Evolutionary conservation across 345 rosid species (phyloP), one percentile per base, ranked within the genome.

Genomic region (Linum trigynum): DNA sequence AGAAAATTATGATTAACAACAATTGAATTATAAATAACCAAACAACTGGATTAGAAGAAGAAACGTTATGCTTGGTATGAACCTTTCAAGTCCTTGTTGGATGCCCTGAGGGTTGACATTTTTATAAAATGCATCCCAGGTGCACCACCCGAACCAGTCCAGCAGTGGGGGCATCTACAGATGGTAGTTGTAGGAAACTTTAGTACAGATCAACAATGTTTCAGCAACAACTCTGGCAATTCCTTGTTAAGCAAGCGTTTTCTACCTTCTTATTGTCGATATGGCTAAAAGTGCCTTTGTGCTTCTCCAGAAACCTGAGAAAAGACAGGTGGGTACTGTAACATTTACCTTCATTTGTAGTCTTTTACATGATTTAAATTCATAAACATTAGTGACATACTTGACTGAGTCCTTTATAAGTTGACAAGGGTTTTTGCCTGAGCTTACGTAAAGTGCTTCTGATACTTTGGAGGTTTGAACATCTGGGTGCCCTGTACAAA

Each of bases 81-180:
- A 83, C 88, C 92, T 75, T 9, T 76, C 77, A 74, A 87, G 84
- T 45, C 88, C 87, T 63, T 85, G 79, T 74, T 74, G 68, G 67
- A 82, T 77, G 65, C 83, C 87, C 12, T 56, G 80, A 8, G 85
- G 83, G 68, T 72, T 73, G 45, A 85, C 87, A 56, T 73, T 75
- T 2, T 64, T 70, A 57, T 87, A 85, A 61, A 87, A 85, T 14
- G 90, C 88, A 79, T 87, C 95, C 95, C 89, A 85, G 17, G 87
- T 85, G 78, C 89, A 83, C 95, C 87, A 85, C 55, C 88, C 84
- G 55, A 87, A 80, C 87, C 82, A 79, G 74, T 87, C 86, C 67
- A 87, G 60, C 75, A 83, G 84, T 32, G 63, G 65, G 7, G 90
- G 89, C 67, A 81, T 69, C 95, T 85, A 62, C 16, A 55, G 39